A percentile compares a stretch with the other conserved stretches of the same genome.
These are phyloP conservation scores for Apodospora peruviana DNA, from an alignment of 495 filamentous ascomycete species.

Conservation along the genomic window DNA sequence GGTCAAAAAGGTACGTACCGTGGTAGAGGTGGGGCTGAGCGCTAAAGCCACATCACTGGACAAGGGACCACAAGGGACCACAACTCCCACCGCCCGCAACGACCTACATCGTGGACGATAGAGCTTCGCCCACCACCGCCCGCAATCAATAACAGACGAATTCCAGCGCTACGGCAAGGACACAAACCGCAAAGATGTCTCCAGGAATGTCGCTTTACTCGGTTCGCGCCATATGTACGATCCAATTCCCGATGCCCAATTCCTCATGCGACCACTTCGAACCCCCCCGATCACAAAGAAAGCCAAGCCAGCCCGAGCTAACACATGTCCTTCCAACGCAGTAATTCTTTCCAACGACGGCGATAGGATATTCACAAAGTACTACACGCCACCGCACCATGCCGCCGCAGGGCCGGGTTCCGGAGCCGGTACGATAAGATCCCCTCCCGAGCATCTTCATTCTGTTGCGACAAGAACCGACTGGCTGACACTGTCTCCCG, in stretches of 20 bases:
- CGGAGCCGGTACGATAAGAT: constrained; percentile 8
- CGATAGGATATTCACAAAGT: constrained; percentile 88
- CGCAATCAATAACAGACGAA: constrained; percentile 2
- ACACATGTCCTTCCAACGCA: constrained; percentile 2
- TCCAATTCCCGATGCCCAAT: not conserved
- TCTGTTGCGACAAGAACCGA: not conserved
- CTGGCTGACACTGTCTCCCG: not conserved
- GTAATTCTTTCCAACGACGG: constrained; percentile 73
- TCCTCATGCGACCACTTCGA: not conserved
- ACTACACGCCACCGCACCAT: constrained; percentile 85
- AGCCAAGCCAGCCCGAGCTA: not conserved
- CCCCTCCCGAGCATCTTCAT: not conserved
- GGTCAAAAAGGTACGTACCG: constrained; percentile 15
- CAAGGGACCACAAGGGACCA: constrained; percentile 16
- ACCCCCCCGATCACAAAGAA: not conserved
- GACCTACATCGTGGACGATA: not conserved
- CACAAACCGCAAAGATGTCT: constrained; percentile 28
- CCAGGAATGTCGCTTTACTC: constrained; percentile 78
- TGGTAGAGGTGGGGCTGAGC: constrained; percentile 12
- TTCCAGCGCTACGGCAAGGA: not conserved
- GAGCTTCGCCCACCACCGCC: not conserved
- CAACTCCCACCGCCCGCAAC: constrained; percentile 10
- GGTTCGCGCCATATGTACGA: constrained; percentile 77
- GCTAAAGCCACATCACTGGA: constrained; percentile 26
- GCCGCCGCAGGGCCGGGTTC: constrained; percentile 40